phyloP scores from a whole-genome alignment of 78 protist species.

The Dictyostelium capitatum region DNA sequence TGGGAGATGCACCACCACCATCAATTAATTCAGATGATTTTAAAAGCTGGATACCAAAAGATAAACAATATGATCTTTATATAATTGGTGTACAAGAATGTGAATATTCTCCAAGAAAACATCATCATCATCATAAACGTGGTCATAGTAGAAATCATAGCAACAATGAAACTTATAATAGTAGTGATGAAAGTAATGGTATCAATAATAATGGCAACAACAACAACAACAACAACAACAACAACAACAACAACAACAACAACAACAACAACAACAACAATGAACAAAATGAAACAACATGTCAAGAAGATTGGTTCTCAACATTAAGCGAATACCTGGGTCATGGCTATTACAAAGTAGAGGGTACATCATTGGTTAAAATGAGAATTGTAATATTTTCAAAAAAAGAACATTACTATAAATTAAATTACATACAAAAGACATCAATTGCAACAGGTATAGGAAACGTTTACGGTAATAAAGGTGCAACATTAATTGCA shows the following conservation, averaged over 20 bases:
- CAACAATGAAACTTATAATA: no score
- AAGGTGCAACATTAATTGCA: conserved; percentile 90
- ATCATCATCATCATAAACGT: neutral
- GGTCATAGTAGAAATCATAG: no score
- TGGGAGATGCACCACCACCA: conserved; percentile 87
- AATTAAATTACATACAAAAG: conserved; percentile 51
- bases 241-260: neutral
- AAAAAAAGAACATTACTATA: conserved; percentile 62
- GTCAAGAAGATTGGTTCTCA: conserved; percentile 74
- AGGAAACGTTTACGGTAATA: conserved; percentile 90
- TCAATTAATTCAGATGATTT: neutral
- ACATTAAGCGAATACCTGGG: conserved; percentile 73
- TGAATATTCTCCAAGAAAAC: neutral
- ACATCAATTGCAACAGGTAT: conserved; percentile 66
- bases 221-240: neutral
- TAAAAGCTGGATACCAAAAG: conserved; percentile 54
- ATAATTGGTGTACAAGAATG: conserved; percentile 78
- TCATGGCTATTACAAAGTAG: conserved; percentile 28
- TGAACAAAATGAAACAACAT: conserved; percentile 9
- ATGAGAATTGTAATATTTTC: conserved; percentile 69
- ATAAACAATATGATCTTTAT: conserved; percentile 64
- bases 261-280: neutral
- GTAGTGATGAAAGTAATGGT: no score
- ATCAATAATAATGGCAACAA: conserved; percentile 20
- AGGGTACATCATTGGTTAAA: conserved; percentile 56